A percentile compares a stretch with the other conserved stretches of the same genome.
These are phyloP conservation scores for Ulota crispa DNA, from an alignment of 225 moss, liverwort and hornwort genomes.

Conservation along the genomic window DNA sequence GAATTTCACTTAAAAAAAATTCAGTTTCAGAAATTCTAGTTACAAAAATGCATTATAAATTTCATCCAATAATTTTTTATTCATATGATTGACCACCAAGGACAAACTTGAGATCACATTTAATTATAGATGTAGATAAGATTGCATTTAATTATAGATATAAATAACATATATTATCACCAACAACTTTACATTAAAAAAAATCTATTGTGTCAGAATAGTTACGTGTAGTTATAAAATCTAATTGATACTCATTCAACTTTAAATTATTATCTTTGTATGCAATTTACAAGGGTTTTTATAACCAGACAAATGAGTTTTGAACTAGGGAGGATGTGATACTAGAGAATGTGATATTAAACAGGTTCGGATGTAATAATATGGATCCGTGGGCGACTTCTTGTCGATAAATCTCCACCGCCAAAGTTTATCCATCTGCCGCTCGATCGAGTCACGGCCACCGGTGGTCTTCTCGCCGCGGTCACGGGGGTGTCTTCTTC, in stretches of 20 bases:
- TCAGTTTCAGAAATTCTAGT: too few relatives aligned
- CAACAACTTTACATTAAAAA: not conserved
- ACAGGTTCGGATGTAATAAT: not conserved
- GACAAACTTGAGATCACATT: too few relatives aligned
- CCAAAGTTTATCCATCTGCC: slow-evolving; percentile 26
- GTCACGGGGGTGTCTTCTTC: not conserved
- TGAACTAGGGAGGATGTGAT: not conserved
- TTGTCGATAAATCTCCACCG: slow-evolving; percentile 10
- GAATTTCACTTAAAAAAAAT: too few relatives aligned
- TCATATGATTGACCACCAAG: too few relatives aligned
- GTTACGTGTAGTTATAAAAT: not conserved
- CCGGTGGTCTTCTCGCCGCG: not conserved
- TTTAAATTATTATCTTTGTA: not conserved
- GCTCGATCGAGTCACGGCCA: slow-evolving; percentile 4
- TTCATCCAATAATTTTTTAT: too few relatives aligned
- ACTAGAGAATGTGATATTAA: not conserved
- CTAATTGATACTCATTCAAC: not conserved
- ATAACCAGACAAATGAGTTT: too few relatives aligned
- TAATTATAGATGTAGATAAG: too few relatives aligned
- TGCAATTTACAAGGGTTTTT: not conserved
- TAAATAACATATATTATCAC: not conserved
- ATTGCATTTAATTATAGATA: too few relatives aligned
- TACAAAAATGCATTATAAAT: too few relatives aligned
- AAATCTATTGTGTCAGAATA: not conserved
- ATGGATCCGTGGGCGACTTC: too few relatives aligned